A percentile compares a stretch with the other conserved stretches of the same genome.
Conservation (phyloP, 2,329 filamentous ascomycete species). For the Fusarium burgessii region DNA sequence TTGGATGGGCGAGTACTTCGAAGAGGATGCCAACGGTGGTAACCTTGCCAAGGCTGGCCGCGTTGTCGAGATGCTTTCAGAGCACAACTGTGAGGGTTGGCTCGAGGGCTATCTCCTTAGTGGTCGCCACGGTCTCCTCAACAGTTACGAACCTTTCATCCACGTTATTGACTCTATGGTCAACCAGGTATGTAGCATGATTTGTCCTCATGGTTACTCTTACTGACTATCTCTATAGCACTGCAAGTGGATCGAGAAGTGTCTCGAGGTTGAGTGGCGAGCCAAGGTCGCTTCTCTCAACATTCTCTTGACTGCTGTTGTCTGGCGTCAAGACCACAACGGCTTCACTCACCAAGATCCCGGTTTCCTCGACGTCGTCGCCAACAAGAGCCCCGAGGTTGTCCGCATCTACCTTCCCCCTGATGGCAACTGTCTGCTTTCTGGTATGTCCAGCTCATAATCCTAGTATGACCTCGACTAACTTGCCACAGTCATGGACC, state of each 20-base stretch:
- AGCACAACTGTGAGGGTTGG: constrained; percentile 85
- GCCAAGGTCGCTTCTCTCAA: constrained; percentile 80
- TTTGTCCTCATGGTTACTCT: background rate
- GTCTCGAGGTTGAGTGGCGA: constrained; percentile 82
- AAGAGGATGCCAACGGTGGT: constrained; percentile 79
- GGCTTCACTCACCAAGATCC: constrained; percentile 87
- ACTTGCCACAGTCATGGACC: constrained; percentile 69
- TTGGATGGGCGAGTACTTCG: constrained; percentile 83
- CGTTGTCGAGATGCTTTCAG: constrained; percentile 87
- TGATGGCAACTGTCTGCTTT: constrained; percentile 82
- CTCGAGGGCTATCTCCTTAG: constrained; percentile 82
- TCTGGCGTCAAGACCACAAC: constrained; percentile 87
- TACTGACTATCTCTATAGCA: constrained; percentile 59
- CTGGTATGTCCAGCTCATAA: constrained; percentile 50
- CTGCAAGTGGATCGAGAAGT: constrained; percentile 88
- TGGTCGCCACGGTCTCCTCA: constrained; percentile 80
- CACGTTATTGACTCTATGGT: constrained; percentile 89
- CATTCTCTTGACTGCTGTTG: constrained; percentile 81
- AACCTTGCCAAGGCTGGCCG: constrained; percentile 76
- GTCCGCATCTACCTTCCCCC: constrained; percentile 85
- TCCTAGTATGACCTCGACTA: constrained; percentile 15
- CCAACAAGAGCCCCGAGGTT: constrained; percentile 83
- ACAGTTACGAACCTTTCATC: constrained; percentile 86
- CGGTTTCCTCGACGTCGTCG: constrained; percentile 82
- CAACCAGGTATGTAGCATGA: constrained; percentile 67